Evolutionary conservation across 306 rosid genomes (phyloP), one percentile per base, ranked within the genome.

Genomic region (Ziziphus jujuba): DNA sequence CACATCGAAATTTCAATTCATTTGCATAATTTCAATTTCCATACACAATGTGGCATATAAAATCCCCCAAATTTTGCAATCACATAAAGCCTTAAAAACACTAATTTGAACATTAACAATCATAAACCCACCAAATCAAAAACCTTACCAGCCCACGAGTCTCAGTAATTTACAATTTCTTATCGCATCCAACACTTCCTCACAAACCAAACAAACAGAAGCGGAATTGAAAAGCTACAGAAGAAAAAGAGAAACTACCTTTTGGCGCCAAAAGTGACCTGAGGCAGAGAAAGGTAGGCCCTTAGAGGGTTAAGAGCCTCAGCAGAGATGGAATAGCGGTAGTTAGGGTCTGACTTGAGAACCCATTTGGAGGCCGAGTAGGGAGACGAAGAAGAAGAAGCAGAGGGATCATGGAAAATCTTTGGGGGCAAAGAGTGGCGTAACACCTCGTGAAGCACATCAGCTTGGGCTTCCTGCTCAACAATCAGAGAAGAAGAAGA

Each of bases 231-330:
- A 6, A 33, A 75, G 44, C 33, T 62, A 16, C 17, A 28, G 71
- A 40, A 10, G 21, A 38, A 66, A 20, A 49, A 16, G 9, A 5
- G 56, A 47, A 24, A 2, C 10, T 53, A 93, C 98, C 98, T 93
- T 90, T 71, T 90, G 63, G 97, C 89, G 79, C 96, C 97, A 65
- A 93, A 84, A 9, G 96, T 81, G 82, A 88, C 97, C 77, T 81
- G 98, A 25, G 98, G 98, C 14, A 92, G 65, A 45, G 93, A 78
- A 40, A 92, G 8, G 63, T 79, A 90, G 76, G 80, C 91, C 65
- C 91, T 75, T 0, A 90, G 86, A 66, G 96, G 98, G 68, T 90
- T 87, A n/a, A 87, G 72, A 65, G 82, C 85, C 12, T 93, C 89
- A 0, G 85, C 48, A 38, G 89, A 81, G 1, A 83, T 57, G 23